A percentile compares a stretch with the other conserved stretches of the same genome.
Evolutionary conservation across 257 asterid species (phyloP).

Genomic region (Cinchona pubescens): DNA sequence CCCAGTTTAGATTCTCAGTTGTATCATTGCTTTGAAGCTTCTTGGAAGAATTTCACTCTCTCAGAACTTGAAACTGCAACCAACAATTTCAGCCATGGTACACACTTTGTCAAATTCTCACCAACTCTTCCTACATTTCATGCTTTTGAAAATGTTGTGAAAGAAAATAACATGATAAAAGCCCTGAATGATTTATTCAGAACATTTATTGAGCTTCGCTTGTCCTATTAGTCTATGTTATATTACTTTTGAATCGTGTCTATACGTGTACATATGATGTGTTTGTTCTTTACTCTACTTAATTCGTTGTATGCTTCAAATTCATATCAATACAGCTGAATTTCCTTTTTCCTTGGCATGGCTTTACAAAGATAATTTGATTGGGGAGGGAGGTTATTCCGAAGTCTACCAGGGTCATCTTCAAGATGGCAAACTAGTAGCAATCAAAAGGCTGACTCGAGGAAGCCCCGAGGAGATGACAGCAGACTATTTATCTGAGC

Average conservation of each 20-base stretch:
- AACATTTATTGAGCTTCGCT: background rate
- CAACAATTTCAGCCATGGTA: conserved; percentile 67
- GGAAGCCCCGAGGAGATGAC: conserved; percentile 94
- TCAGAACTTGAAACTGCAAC: conserved; percentile 70
- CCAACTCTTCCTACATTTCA: background rate
- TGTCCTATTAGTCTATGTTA: background rate
- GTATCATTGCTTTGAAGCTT: conserved; percentile 62
- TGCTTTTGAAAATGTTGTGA: background rate
- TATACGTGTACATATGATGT: background rate
- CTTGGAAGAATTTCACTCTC: conserved; percentile 83
- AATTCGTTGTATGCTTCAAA: background rate
- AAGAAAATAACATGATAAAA: background rate
- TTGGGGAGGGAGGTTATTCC: conserved; percentile 97
- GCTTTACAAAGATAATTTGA: conserved; percentile 55
- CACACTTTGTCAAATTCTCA: background rate
- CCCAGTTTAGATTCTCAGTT: conserved; percentile 57
- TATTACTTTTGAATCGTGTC: background rate
- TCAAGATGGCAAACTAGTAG: conserved; percentile 72
- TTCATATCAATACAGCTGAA: background rate
- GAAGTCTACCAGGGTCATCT: conserved; percentile 87
- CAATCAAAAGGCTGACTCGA: conserved; percentile 74
- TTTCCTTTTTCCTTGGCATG: background rate
- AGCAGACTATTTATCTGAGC: conserved; percentile 83
- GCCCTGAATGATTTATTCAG: too few species aligned
- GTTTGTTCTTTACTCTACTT: background rate